Evolutionary conservation across 2,329 filamentous ascomycete genomes (phyloP).

Genomic region (Dryadomyces quercus-mongolicae): DNA sequence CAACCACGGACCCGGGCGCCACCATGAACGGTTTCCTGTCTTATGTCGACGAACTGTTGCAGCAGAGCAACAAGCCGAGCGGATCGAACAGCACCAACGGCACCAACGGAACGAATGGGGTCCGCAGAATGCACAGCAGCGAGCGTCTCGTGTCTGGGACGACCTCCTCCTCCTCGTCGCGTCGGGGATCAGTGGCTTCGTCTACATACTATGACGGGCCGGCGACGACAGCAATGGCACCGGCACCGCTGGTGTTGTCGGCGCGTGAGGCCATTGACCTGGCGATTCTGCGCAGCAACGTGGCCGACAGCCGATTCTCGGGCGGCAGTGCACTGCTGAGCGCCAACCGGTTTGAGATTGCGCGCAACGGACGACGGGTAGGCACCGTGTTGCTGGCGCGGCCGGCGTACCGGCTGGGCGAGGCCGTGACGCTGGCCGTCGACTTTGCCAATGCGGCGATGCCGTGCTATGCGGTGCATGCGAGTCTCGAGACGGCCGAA

Average conservation of each 20-base stretch:
- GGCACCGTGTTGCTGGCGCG: slow-evolving; percentile 82
- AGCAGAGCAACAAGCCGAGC: no score
- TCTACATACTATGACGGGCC: not conserved
- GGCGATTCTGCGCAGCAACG: slow-evolving; percentile 74
- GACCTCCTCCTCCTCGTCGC: no score
- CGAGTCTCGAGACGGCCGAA: slow-evolving; percentile 77
- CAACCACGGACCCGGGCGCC: slow-evolving; percentile 13
- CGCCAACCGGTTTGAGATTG: slow-evolving; percentile 90
- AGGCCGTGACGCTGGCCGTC: slow-evolving; percentile 71
- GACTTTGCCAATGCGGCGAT: slow-evolving; percentile 71
- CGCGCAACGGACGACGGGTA: slow-evolving; percentile 81
- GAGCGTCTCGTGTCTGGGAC: no score
- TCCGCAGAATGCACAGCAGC: not conserved
- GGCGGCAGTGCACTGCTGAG: slow-evolving; percentile 41
- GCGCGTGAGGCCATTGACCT: slow-evolving; percentile 83
- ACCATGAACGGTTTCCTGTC: slow-evolving; percentile 56
- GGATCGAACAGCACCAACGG: no score
- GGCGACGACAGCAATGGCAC: no score
- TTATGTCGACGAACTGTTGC: slow-evolving; percentile 65
- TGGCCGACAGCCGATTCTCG: slow-evolving; percentile 24
- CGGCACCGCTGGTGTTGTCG: slow-evolving; percentile 32
- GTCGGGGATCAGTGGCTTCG: not conserved
- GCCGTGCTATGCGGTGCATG: slow-evolving; percentile 74
- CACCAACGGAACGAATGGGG: not conserved
- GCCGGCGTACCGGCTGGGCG: slow-evolving; percentile 79